These are phyloP conservation scores for Flaveria bidentis DNA, from an alignment of 129 eudicot species.

Conservation along the genomic window DNA sequence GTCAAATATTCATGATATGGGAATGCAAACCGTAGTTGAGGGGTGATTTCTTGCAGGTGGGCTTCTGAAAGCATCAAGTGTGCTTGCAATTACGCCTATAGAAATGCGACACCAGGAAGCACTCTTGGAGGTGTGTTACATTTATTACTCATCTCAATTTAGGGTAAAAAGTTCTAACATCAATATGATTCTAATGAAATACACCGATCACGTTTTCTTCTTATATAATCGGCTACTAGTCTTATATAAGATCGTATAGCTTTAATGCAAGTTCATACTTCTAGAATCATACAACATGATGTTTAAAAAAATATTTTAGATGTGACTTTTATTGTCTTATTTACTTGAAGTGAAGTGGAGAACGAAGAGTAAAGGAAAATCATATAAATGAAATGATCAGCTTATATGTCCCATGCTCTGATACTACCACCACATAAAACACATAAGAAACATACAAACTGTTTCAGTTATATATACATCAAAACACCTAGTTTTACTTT, in stretches of 20 bases:
- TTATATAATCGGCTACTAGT: background rate
- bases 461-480: background rate
- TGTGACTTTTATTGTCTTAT: background rate
- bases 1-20: background rate
- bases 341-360: too few species aligned
- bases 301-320: background rate
- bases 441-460: too few species aligned
- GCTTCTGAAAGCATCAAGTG: slow-evolving; percentile 86
- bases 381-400: too few species aligned
- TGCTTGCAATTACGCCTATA: slow-evolving; percentile 90
- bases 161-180: background rate
- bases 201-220: background rate
- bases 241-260: background rate
- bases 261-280: background rate
- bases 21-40: background rate
- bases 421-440: too few species aligned
- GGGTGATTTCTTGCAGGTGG: slow-evolving; percentile 59
- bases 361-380: too few species aligned
- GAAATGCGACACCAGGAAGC: slow-evolving; percentile 97
- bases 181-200: background rate
- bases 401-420: too few species aligned
- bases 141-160: background rate
- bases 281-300: background rate
- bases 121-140: slow-evolving; percentile 64
- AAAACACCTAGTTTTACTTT: too few species aligned